A percentile compares a stretch with the other conserved stretches of the same genome.
Conservation (phyloP, 116 monocot species). For the Dioscorea cayenensis region DNA sequence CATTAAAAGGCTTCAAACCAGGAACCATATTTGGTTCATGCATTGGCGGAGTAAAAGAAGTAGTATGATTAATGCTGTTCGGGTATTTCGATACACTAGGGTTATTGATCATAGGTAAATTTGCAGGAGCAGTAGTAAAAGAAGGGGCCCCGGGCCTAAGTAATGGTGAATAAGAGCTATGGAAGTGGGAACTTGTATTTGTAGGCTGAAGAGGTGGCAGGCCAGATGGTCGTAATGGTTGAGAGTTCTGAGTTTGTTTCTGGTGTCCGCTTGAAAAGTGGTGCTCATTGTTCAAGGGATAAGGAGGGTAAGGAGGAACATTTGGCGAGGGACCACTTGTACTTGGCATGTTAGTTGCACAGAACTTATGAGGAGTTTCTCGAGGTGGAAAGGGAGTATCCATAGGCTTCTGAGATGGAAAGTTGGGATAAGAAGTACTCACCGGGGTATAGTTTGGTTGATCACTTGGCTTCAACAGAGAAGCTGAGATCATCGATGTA, state of each 20-base stretch:
- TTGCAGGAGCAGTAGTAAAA: not conserved
- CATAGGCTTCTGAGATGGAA: too few relatives aligned
- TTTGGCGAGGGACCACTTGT: not conserved
- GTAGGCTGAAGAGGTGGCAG: conserved; percentile 15
- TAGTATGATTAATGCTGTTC: conserved; percentile 10
- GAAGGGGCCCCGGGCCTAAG: conserved; percentile 1
- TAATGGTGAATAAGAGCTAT: conserved; percentile 12
- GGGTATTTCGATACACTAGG: conserved; percentile 22
- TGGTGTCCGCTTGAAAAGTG: conserved; percentile 13
- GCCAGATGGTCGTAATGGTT: conserved; percentile 15
- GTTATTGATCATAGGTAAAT: conserved; percentile 26
- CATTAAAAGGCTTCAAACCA: conserved; percentile 1
- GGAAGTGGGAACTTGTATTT: conserved; percentile 19
- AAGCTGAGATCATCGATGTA: too few relatives aligned
- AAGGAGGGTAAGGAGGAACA: conserved; percentile 3
- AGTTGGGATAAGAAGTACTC: too few relatives aligned
- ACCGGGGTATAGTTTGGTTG: conserved; percentile 1
- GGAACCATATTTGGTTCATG: not conserved
- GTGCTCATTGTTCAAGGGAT: conserved; percentile 8
- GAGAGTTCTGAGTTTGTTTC: conserved; percentile 7
- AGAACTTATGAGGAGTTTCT: conserved; percentile 35
- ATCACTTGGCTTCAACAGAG: not conserved
- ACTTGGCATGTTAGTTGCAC: conserved; percentile 1
- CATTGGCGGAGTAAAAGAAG: not conserved
- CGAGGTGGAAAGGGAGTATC: conserved; percentile 9